Conservation (phyloP, 2,329 filamentous ascomycete genomes). For the Stachybotrys echinatus region DNA sequence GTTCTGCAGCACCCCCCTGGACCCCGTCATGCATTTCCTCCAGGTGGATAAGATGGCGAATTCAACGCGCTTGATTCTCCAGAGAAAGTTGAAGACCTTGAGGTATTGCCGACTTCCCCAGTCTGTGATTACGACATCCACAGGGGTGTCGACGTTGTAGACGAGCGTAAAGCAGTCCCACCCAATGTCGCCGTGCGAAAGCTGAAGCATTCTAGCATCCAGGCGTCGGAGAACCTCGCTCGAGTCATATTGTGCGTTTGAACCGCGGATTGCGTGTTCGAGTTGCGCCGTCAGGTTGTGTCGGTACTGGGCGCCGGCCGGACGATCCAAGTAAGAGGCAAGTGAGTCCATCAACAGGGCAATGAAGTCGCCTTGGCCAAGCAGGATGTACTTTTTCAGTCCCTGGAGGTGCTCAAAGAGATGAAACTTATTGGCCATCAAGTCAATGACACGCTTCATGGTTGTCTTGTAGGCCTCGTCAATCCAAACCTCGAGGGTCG, state of each 20-base stretch:
- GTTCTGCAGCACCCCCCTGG: conserved; percentile 80
- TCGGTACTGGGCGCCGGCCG: conserved; percentile 93
- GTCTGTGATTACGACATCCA: conserved; percentile 94
- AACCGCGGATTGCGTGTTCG: conserved; percentile 93
- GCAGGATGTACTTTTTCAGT: conserved; percentile 87
- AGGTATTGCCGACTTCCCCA: conserved; percentile 95
- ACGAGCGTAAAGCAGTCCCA: conserved; percentile 99
- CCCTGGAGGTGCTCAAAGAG: conserved; percentile 88
- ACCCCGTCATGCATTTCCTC: conserved; percentile 93
- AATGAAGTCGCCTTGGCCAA: conserved; percentile 96
- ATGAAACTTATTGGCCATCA: conserved; percentile 95
- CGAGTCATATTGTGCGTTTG: conserved; percentile 93
- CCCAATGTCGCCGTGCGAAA: conserved; percentile 93
- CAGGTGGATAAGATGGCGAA: conserved; percentile 88
- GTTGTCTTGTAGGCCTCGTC: conserved; percentile 97
- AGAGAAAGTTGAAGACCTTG: conserved; percentile 98
- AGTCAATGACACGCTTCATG: conserved; percentile 87
- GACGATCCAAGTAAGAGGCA: conserved; percentile 85
- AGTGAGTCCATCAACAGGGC: conserved; percentile 95
- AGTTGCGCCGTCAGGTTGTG: conserved; percentile 97
- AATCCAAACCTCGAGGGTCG: conserved; percentile 85
- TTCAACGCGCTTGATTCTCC: conserved; percentile 96
- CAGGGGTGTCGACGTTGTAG: conserved; percentile 94
- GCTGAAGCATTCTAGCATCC: conserved; percentile 96
- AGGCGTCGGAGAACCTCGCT: conserved; percentile 85